Percentiles rank a stretch among this genome's conserved stretches.
phyloP scores from a whole-genome alignment of 768 basidiomycete species.

The Trametes punicea region DNA sequence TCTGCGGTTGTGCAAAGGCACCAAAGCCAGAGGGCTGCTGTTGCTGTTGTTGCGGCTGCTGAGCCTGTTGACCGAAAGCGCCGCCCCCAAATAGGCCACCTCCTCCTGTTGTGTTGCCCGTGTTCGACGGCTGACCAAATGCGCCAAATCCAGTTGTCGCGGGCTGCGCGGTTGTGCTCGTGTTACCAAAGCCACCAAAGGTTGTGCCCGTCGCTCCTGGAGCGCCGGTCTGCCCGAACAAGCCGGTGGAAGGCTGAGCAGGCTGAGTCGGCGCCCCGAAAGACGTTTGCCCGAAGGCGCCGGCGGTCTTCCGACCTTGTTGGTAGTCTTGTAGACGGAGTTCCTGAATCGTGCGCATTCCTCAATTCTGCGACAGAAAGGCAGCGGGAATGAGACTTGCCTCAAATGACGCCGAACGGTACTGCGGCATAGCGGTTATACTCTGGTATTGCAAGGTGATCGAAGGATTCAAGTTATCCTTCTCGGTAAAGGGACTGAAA shows the following conservation, averaged over 20 bases:
- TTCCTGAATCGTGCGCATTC: conserved; percentile 31
- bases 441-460: conserved; percentile 71
- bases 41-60: conserved; percentile 29
- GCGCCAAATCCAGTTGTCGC: conserved; percentile 30
- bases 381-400: conserved; percentile 23
- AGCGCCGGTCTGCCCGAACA: conserved; percentile 32
- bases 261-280: conserved; percentile 32
- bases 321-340: conserved; percentile 47
- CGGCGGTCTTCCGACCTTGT: conserved; percentile 43
- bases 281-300: conserved; percentile 32
- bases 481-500: conserved; percentile 59
- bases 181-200: conserved; percentile 29
- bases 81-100: conserved; percentile 25
- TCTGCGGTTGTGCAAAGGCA: conserved; percentile 30
- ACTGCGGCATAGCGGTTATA: conserved; percentile 77
- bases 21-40: conserved; percentile 30
- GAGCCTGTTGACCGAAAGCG: conserved; percentile 29
- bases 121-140: conserved; percentile 35
- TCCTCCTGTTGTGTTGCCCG: conserved; percentile 24
- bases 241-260: conserved; percentile 22
- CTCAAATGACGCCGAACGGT: conserved; percentile 68
- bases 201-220: conserved; percentile 30
- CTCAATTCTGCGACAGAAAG: conserved; percentile 1
- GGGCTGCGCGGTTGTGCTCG: conserved; percentile 23
- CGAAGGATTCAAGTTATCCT: conserved; percentile 49